Percentiles rank a stretch among this genome's conserved stretches.
Conservation (phyloP, 169 alveolate species). For the Plasmodium blacklocki region DNA sequence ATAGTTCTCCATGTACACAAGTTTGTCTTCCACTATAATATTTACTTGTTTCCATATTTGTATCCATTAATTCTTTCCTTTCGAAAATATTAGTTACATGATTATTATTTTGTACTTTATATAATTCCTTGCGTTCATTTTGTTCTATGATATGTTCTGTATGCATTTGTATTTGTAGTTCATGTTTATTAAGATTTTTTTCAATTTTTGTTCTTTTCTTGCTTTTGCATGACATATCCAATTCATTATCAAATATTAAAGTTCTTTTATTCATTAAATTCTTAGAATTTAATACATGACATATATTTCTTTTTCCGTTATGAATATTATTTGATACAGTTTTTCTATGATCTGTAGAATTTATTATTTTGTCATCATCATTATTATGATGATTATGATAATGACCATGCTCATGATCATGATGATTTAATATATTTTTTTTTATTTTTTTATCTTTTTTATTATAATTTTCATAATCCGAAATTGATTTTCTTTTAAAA, state of each 20-base stretch:
- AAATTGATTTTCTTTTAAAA: constrained; percentile 59
- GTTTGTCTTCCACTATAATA: too few species aligned
- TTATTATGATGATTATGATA: background rate
- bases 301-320: background rate
- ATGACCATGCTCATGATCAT: background rate
- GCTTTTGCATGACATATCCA: constrained; percentile 1
- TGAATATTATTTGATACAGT: background rate
- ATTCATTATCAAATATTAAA: constrained; percentile 31
- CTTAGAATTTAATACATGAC: background rate
- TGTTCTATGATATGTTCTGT: too few species aligned
- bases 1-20: too few species aligned
- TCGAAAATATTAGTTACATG: too few species aligned
- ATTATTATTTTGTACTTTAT: too few species aligned
- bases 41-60: too few species aligned
- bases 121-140: too few species aligned
- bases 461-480: constrained; percentile 60
- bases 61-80: too few species aligned
- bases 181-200: too few species aligned
- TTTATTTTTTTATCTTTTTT: background rate
- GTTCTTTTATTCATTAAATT: background rate
- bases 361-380: background rate
- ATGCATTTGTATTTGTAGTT: too few species aligned
- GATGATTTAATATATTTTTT: constrained; percentile 1
- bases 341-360: background rate
- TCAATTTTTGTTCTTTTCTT: constrained; percentile 2